A percentile compares a stretch with the other conserved stretches of the same genome.
Conservation (phyloP, 2,329 filamentous ascomycete genomes). For the Alternaria hordeiaustralica region DNA sequence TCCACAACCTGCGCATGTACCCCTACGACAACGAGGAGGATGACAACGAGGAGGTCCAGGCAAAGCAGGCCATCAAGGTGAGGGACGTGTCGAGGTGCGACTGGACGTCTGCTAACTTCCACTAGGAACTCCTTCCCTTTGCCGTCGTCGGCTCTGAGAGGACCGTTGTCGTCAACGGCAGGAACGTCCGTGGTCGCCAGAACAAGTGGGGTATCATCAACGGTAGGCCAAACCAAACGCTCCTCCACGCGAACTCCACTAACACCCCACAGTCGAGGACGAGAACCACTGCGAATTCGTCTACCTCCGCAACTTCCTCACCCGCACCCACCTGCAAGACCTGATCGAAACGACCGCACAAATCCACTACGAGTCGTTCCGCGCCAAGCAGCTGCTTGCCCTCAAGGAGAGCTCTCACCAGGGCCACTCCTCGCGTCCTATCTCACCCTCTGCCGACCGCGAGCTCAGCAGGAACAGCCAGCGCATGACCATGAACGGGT, state of each 20-base stretch:
- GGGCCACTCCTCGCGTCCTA: slow-evolving; percentile 81
- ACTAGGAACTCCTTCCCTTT: slow-evolving; percentile 89
- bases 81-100: slow-evolving; percentile 16
- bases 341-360: slow-evolving; percentile 99
- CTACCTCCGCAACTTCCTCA: slow-evolving; percentile 97
- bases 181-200: slow-evolving; percentile 96
- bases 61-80: slow-evolving; percentile 98
- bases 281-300: slow-evolving; percentile 99
- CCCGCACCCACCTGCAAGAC: slow-evolving; percentile 96
- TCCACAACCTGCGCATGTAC: slow-evolving; percentile 99
- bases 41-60: slow-evolving; percentile 90
- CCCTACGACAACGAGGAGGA: slow-evolving; percentile 99
- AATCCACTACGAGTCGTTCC: slow-evolving; percentile 99
- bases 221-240: slow-evolving; percentile 33
- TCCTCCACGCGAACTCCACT: slow-evolving; percentile 3
- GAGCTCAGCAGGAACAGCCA: slow-evolving; percentile 97
- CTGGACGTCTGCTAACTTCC: slow-evolving; percentile 42
- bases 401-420: slow-evolving; percentile 95
- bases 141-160: slow-evolving; percentile 98
- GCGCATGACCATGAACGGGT: slow-evolving; percentile 98
- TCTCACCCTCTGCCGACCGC: slow-evolving; percentile 91
- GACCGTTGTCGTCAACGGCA: slow-evolving; percentile 95
- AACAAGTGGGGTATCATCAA: slow-evolving; percentile 99
- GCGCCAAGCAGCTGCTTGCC: slow-evolving; percentile 96
- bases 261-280: slow-evolving; percentile 73